phyloP scores from a whole-genome alignment of 2,329 filamentous ascomycete genomes.

The Colletotrichum orbiculare region DNA sequence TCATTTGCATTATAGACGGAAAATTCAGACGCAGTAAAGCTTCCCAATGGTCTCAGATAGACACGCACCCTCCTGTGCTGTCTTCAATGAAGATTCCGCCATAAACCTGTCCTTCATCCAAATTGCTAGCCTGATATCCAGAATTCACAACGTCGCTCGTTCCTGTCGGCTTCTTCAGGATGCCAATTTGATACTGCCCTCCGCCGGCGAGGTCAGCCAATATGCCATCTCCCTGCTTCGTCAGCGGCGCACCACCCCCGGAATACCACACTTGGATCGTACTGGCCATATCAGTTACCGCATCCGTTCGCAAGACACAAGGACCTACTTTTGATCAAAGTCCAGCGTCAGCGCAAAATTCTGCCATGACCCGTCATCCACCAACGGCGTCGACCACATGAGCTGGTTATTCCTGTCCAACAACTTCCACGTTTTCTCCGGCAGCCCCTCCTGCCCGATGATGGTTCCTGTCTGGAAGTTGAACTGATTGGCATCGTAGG shows the following conservation, averaged over 20 bases:
- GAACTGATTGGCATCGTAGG: conserved; percentile 52
- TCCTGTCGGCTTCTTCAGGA: conserved; percentile 67
- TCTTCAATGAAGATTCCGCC: conserved; percentile 63
- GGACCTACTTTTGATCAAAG: conserved; percentile 33
- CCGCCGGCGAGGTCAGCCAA: conserved; percentile 20
- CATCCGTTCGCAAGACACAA: neutral
- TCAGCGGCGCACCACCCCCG: conserved; percentile 21
- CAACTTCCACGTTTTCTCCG: conserved; percentile 32
- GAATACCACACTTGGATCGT: conserved; percentile 39
- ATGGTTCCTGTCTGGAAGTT: conserved; percentile 50
- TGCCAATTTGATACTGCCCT: conserved; percentile 60
- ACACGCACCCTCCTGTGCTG: conserved; percentile 53
- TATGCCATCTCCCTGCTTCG: conserved; percentile 13
- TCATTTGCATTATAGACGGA: neutral
- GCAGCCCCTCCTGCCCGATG: conserved; percentile 38
- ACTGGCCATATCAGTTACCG: conserved; percentile 1
- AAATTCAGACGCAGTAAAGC: neutral
- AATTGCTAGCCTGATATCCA: conserved; percentile 58
- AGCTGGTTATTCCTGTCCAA: conserved; percentile 33
- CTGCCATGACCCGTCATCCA: conserved; percentile 36
- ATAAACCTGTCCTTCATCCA: conserved; percentile 62
- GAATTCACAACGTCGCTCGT: conserved; percentile 61
- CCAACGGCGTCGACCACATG: conserved; percentile 36
- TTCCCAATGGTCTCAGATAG: conserved; percentile 42
- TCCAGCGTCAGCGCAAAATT: conserved; percentile 39